Base-by-base conservation (phyloP, 129 eudicot species). In the Silybum marianum region DNA sequence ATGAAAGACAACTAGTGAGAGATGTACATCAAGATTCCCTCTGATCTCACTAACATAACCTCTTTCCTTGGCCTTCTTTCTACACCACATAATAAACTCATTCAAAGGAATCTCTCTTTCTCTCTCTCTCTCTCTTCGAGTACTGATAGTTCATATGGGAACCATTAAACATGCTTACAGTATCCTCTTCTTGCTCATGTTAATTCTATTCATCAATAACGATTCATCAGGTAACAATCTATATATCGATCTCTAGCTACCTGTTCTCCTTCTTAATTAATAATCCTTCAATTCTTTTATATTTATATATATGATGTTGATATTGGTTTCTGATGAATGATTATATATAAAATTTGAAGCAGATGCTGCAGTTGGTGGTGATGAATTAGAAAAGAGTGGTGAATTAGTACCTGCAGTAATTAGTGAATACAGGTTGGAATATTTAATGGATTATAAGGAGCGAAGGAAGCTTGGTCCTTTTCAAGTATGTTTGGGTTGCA, bases 401-500 rank as follows among this genome's bases (percentile, higher is more conserved):
- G 66, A 58, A 58, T 21, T 23, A 3, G 36, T 69, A 32, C 36
- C 36, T 32, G 36, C 36, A 32, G 36, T 32, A 32, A 32, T 3
- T 32, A 32, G 10, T 4, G 80, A 82, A 51, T 81, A 81, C 65
- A 46, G 69, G 24, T 2, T 38, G 9, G 73, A 24, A 4, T 4
- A 32, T 3, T 32, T 32, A 26, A 36, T 73, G 65, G 66, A 73
- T 0, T 58, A 58, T 58, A 58, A 58, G 65, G 2, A 54, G 23
- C 2, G 23, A 69, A 76, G 90, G 67, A 80, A 65, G 73, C 90
- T 83, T 9, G 77, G 63, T 0, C 87, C 90, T 7, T 87, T 87
- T 72, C 90, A 87, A 71, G 78, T 87, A 19, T 87, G 90, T n/a
- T 76, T 87, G 85, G 80, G 30, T 40, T 87, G 90, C 74, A 80